Evolutionary conservation across 2,329 filamentous ascomycete species (phyloP), one percentile per base, ranked within the genome.

Genomic region (Aspergillus aculeatinus): DNA sequence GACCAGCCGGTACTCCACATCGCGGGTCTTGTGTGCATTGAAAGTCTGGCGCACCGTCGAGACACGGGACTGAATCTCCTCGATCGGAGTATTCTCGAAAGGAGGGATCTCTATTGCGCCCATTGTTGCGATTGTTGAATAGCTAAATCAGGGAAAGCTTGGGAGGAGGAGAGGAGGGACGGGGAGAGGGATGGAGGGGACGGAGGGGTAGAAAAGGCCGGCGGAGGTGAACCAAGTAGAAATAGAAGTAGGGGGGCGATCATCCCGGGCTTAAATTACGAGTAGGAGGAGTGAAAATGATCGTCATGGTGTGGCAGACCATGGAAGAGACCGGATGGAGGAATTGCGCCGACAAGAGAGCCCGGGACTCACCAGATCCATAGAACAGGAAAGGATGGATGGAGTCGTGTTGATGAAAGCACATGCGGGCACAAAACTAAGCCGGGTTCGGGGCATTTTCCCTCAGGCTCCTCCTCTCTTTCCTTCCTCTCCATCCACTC

Each of bases 1-100:
- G 57, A 86, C 83, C 64, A 93, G 82, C 64, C 95, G 88, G 80
- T 89, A 98, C 70, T 91, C 85, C 62, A 97, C 74, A 57, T 91
- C 84, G 73, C 92, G 92, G 48, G 93, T 97, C 79, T 89, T 90
- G 75, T 92, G 88, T 19, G 90, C 84, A 68, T 84, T 83, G 78
- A 91, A 98, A n/a, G 88, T 87, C 55, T 82, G 78, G 71, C 87
- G 87, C 48, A 89, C 79, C 6, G 79, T 83, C 59, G 84, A 81
- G 71, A 87, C 84, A 48, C 84, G 83, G 61, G 75, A 74, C 14
- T 86, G 77, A 73, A 96, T 92, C 48, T 83, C 80, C 58, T 90
- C 87, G 51, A 91, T 73, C 2, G 87, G 74, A 1, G 90, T 93
- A 57, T 80, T 76, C 75, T 85, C 77, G 67, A 90, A 87, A 4